Base-by-base conservation (phyloP, 2,329 filamentous ascomycete species). In the Alternaria panax region DNA sequence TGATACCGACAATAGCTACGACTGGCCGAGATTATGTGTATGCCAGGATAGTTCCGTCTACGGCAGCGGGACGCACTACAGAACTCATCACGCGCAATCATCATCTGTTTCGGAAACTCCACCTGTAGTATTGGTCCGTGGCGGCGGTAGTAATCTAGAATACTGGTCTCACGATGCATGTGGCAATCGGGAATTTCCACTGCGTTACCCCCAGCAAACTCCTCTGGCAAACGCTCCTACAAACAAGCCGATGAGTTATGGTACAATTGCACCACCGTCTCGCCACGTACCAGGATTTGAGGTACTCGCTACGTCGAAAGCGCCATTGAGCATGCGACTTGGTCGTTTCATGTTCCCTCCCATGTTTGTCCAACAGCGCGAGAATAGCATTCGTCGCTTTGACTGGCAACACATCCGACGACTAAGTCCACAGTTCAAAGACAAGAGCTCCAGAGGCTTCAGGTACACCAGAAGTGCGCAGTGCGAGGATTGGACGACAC, bases 401-500 rank as follows among this genome's bases (percentile, higher is more conserved):
- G 28, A 56, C n/a, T 56, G 54, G 54, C 54, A 32, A 32, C 9
- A 27, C 24, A 22, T 24, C 28, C 42, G 42, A 20, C 16, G 22
- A 14, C 22, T 43, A 27, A 56, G 25, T 14, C 28, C 53, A 2
- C 54, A 56, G 12, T 27, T 11, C 11, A 51, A 34, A 30, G 38
- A 56, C 11, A 34, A 43, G 22, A 30, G 45, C 27, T 34, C 45
- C 16, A 40, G 22, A 36, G 22, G 38, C 9, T 51, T 42, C 14
- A 50, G 27, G 27, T 56, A 56, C n/a, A 56, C 16, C 7, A 51
- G 28, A 8, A 18, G 46, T 24, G 16, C 54, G 3, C 18, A 20
- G 7, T 51, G 54, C 12, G 45, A 27, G 25, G 54, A 27, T 7
- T 56, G 54, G 54, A 46, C 27, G 20, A 43, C n/a, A 11, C 38